These are phyloP conservation scores for Fusarium torreyae DNA, from an alignment of 2,329 filamentous ascomycete genomes.

Conservation along the genomic window DNA sequence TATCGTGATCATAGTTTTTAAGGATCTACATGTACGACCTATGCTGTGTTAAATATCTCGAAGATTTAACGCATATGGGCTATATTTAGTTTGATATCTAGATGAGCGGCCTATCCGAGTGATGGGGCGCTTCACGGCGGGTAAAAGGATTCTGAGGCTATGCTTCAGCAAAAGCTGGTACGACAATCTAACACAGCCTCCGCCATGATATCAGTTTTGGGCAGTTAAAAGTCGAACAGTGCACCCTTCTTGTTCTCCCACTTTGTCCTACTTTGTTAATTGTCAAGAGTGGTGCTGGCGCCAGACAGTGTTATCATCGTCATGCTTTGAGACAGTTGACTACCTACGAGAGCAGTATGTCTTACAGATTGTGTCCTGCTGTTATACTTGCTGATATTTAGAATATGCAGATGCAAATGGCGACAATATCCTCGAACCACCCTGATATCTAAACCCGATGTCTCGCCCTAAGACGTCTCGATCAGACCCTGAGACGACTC, in stretches of 20 bases:
- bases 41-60: not conserved
- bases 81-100: not conserved
- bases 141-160: not conserved
- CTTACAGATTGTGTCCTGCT: not conserved
- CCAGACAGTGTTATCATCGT: not conserved
- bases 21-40: not conserved
- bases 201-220: not conserved
- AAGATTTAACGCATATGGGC: not conserved
- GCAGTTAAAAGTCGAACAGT: not conserved
- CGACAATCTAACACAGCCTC: not conserved
- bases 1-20: too few species aligned
- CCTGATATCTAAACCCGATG: not conserved
- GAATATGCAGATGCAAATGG: not conserved
- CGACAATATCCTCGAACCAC: not conserved
- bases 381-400: not conserved
- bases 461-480: not conserved
- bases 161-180: not conserved
- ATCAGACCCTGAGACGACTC: not conserved
- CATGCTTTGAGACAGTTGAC: too few species aligned
- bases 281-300: not conserved
- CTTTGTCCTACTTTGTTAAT: not conserved
- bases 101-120: not conserved
- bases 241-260: not conserved
- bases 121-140: not conserved
- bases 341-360: not conserved